Percentiles rank a stretch among this genome's conserved stretches.
phyloP scores from a whole-genome alignment of 345 rosid species.

The Aethionema arabicum region DNA sequence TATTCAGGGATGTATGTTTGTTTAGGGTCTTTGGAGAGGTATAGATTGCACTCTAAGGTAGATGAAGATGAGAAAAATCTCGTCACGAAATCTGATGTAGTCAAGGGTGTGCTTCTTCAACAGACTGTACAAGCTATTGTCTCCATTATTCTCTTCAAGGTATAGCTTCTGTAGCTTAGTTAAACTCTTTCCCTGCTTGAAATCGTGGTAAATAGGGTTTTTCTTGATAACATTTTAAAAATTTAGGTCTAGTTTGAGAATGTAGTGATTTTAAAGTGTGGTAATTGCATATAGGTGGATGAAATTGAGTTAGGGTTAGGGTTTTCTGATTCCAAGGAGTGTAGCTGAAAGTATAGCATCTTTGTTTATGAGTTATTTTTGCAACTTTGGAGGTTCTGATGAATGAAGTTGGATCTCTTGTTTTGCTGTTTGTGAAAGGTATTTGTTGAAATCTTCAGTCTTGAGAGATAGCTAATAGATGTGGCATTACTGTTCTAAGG shows the following conservation, averaged over 20 bases:
- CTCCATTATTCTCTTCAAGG: slow-evolving; percentile 71
- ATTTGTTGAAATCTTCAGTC: neutral
- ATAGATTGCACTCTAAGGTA: slow-evolving; percentile 69
- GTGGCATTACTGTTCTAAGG: slow-evolving; percentile 7
- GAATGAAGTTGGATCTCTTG: slow-evolving; percentile 11
- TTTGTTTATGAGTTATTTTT: slow-evolving; percentile 6
- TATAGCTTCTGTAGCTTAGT: slow-evolving; percentile 8
- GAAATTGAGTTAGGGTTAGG: neutral
- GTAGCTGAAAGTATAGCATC: neutral
- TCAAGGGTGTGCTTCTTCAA: slow-evolving; percentile 86
- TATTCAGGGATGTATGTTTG: slow-evolving; percentile 71
- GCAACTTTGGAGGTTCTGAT: slow-evolving; percentile 1
- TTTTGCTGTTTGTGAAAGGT: neutral
- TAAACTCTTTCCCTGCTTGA: neutral
- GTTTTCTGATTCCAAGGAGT: neutral
- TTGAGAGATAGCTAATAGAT: neutral
- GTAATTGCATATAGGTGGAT: slow-evolving; percentile 3
- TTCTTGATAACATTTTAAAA: neutral
- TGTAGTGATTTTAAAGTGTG: slow-evolving; percentile 1
- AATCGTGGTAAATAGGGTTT: neutral
- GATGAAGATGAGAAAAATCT: slow-evolving; percentile 87
- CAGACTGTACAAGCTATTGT: slow-evolving; percentile 73
- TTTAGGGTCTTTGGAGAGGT: slow-evolving; percentile 57
- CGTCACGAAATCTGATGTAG: slow-evolving; percentile 68
- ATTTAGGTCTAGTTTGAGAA: neutral